Conservation (phyloP, 2,329 filamentous ascomycete species). For the Pseudocercospora vitis region DNA sequence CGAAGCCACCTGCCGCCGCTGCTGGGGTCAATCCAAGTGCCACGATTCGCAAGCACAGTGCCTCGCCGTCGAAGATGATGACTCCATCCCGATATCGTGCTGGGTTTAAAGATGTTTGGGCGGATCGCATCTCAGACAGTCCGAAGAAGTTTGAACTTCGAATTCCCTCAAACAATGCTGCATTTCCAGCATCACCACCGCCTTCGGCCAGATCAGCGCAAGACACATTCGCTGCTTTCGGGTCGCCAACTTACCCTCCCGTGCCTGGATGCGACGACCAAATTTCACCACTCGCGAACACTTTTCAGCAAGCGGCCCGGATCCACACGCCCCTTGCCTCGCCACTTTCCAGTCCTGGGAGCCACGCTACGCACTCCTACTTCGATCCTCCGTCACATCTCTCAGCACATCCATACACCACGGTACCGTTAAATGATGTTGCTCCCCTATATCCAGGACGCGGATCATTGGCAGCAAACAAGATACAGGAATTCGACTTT, state of each 20-base stretch:
- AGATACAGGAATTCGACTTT: constrained; percentile 37
- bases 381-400: constrained; percentile 26
- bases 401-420: constrained; percentile 23
- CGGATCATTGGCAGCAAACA: constrained; percentile 27
- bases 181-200: constrained; percentile 47
- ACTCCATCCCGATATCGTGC: constrained; percentile 50
- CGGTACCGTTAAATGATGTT: constrained; percentile 34
- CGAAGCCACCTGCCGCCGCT: constrained; percentile 32
- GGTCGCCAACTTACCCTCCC: constrained; percentile 27
- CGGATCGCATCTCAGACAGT: constrained; percentile 49
- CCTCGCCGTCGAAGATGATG: constrained; percentile 53
- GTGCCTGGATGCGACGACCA: constrained; percentile 31
- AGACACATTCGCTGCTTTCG: constrained; percentile 39
- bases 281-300: constrained; percentile 35
- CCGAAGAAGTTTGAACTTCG: constrained; percentile 53
- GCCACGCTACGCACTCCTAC: constrained; percentile 25
- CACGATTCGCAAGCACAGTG: constrained; percentile 35
- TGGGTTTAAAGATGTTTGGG: constrained; percentile 53
- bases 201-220: constrained; percentile 46
- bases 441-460: constrained; percentile 33
- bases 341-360: constrained; percentile 29
- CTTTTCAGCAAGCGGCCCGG: constrained; percentile 34
- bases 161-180: constrained; percentile 44
- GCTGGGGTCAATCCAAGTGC: constrained; percentile 27
- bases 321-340: constrained; percentile 35